Evolutionary conservation across 768 basidiomycete species (phyloP).

Genomic region (Mycena polygramma): DNA sequence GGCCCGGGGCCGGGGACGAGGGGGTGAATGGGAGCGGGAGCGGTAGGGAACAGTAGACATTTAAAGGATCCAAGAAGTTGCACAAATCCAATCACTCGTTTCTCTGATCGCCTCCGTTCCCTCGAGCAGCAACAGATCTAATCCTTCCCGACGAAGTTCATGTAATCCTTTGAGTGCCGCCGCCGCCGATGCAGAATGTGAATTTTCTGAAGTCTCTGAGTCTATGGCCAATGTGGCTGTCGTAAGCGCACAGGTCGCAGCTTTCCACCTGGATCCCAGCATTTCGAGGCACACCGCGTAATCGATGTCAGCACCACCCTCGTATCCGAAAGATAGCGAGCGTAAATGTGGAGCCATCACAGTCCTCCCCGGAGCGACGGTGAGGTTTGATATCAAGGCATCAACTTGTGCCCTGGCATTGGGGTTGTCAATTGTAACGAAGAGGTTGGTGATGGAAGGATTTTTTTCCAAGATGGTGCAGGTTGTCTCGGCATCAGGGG

Average conservation of each 20-base stretch:
- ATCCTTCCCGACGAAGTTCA: slow-evolving; percentile 6
- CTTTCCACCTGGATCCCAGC: background rate
- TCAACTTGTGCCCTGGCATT: background rate
- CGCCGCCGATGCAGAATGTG: background rate
- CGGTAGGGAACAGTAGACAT: no score
- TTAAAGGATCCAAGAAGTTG: background rate
- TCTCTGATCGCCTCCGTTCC: background rate
- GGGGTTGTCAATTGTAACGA: background rate
- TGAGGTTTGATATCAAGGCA: background rate
- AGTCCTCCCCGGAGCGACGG: background rate
- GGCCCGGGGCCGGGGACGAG: no score
- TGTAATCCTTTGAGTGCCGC: background rate
- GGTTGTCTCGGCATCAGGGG: background rate
- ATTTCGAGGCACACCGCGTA: slow-evolving; percentile 2
- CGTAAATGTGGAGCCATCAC: background rate
- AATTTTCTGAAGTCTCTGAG: no score
- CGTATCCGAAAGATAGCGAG: background rate
- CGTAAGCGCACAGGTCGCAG: background rate
- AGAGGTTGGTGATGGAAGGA: background rate
- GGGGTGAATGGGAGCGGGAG: no score
- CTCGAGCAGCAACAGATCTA: slow-evolving; percentile 4
- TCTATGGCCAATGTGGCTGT: background rate
- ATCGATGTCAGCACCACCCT: background rate
- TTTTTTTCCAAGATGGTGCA: background rate
- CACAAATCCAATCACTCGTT: background rate